These are phyloP conservation scores for Flaveria trinervia DNA, from an alignment of 129 eudicot genomes.

Conservation along the genomic window DNA sequence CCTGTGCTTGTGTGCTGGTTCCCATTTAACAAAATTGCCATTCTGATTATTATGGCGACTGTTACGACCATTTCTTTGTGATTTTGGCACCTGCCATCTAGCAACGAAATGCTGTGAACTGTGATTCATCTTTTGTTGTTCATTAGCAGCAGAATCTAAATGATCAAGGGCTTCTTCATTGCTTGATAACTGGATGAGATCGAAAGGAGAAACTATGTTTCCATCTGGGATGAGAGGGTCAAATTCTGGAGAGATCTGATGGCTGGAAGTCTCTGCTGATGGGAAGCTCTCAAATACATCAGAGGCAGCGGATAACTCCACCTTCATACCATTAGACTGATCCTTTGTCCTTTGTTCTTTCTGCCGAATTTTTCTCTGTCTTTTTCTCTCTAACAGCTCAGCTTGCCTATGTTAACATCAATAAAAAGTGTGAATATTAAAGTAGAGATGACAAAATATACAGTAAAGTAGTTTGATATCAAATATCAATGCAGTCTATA, in stretches of 20 bases:
- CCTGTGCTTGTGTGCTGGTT: slow-evolving; percentile 44
- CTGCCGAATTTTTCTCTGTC: slow-evolving; percentile 71
- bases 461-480: background rate
- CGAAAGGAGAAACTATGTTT: slow-evolving; percentile 29
- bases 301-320: slow-evolving; percentile 24
- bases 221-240: slow-evolving; percentile 29
- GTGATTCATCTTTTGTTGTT: slow-evolving; percentile 30
- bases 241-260: slow-evolving; percentile 36
- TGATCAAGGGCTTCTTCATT: slow-evolving; percentile 41
- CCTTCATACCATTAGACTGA: slow-evolving; percentile 40
- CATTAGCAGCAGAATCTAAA: slow-evolving; percentile 33
- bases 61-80: slow-evolving; percentile 44
- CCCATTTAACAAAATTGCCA: slow-evolving; percentile 48
- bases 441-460: slow-evolving; percentile 10
- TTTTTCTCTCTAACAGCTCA: slow-evolving; percentile 67
- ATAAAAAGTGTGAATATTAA: slow-evolving; percentile 17
- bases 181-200: slow-evolving; percentile 30
- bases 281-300: slow-evolving; percentile 38
- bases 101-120: slow-evolving; percentile 35
- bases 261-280: slow-evolving; percentile 43
- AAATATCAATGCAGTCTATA: background rate
- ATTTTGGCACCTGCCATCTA: slow-evolving; percentile 62
- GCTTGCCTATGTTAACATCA: slow-evolving; percentile 60
- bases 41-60: slow-evolving; percentile 46
- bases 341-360: slow-evolving; percentile 80